Base-by-base conservation (phyloP, 352 stramenopile species). In the Pythium angustatum region DNA sequence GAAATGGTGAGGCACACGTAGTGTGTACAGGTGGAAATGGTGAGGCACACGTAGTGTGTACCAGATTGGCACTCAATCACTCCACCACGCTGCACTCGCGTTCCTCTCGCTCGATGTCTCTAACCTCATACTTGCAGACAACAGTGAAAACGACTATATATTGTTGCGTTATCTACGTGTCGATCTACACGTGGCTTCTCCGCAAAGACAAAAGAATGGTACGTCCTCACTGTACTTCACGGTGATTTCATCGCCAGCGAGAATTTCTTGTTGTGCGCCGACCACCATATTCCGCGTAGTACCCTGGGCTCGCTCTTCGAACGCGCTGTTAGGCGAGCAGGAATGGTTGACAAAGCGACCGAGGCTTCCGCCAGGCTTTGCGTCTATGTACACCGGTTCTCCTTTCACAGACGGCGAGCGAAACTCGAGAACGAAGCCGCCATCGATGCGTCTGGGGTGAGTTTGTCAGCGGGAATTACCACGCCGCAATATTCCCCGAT, bases 281-380 rank as follows among this genome's bases (percentile, higher is more conserved):
- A 56, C 12, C 0, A 56, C 30, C 49, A 56, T 43, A 19, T 26
- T 56, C 19, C 49, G 24, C 2, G 30, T 43, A 2, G 49, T 30
- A 15, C 49, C 28, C 15, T 56, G 28, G 8, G 14, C 11, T 9
- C 49, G 8, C 30, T 56, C 49, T 43, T 56, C 49, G 49, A 56
- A 38, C 7, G 17, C 9, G 21, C 28, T 44, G 49, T 56, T 56
- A 5, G 49, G 30, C 4, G 19, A 28, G 30, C 49, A 56, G 6
- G 49, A 56, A 21, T 56, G 49, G 30, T 56, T 56, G 28, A 56
- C 49, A 40, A 56, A 41, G 15, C 49, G 28, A 19, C 49, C 41
- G 4, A 41, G 10, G 28, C 49, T 43, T 5, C 49, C 49, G 28
- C 49, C 49, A 15, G 30, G 15, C 5, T 9, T 15, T 17, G 49